Base-by-base conservation (phyloP, 345 rosid genomes). In the Garcia nutans region DNA sequence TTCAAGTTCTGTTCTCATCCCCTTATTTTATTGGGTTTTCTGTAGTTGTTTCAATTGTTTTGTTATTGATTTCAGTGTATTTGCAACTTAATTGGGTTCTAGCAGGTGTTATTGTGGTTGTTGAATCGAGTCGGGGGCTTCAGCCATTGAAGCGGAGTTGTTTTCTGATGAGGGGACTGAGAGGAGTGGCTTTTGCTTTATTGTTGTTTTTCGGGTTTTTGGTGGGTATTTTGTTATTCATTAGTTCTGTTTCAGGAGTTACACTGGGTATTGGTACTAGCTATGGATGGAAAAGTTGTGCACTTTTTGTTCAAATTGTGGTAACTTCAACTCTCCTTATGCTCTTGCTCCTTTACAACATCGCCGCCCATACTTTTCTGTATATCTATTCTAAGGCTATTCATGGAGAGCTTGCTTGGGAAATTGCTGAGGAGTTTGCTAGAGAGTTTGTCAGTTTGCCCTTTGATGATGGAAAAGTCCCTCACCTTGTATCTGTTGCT, bases 381-480 rank as follows among this genome's bases (percentile, higher is more conserved):
- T 91, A 90, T 63, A 88, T 91, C 86, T 80, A 86, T 68, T 88
- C 93, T 68, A 91, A 89, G 79, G 94, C 96, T 60, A 54, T 75
- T 13, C 87, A 86, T 23, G 96, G 96, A 2, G 93, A 94, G 84
- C 87, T 91, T 56, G 96, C 87, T 19, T 80, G 72, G 81, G 88
- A 90, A 86, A 90, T 94, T 13, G 96, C 93, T 6, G 86, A 88
- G 77, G 96, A 92, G 74, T 87, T 91, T 78, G 86, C 90, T 0
- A 76, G 85, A 56, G 91, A 88, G 55, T 91, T 90, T 57, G 87
- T 88, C 3, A 87, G 94, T 50, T 86, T 92, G 85, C 99, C 97
- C 66, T 89, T 90, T 74, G 92, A 88, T 61, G 89, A 88, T 23
- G 87, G 81, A 31, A 93, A 95, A 84, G 92, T 81, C 59, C 93